Conservation (phyloP, 2,329 filamentous ascomycete genomes). For the Paraphaeosphaeria minitans region DNA sequence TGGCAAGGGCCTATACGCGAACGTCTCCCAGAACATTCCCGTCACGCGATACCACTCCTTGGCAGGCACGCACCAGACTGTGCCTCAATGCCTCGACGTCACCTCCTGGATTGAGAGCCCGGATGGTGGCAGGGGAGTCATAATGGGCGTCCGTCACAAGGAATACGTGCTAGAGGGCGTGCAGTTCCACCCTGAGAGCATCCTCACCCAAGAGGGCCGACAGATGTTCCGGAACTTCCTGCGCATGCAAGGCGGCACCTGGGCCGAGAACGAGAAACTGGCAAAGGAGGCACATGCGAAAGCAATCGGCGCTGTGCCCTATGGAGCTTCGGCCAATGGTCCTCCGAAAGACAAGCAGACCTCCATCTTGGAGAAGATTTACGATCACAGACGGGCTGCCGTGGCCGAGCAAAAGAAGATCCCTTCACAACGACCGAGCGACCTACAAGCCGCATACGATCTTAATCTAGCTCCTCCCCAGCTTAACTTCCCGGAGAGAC, state of each 20-base stretch:
- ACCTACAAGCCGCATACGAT: conserved; percentile 85
- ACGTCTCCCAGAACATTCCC: conserved; percentile 77
- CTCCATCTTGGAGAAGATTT: conserved; percentile 91
- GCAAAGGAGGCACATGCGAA: conserved; percentile 41
- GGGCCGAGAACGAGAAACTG: conserved; percentile 75
- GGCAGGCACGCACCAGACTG: conserved; percentile 84
- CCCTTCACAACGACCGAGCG: conserved; percentile 80
- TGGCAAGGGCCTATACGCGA: conserved; percentile 85
- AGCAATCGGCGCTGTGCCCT: conserved; percentile 39
- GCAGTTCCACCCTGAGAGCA: conserved; percentile 97
- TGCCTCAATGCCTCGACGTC: conserved; percentile 85
- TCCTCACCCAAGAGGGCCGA: conserved; percentile 86
- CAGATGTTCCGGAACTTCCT: conserved; percentile 93
- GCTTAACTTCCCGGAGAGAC: conserved; percentile 76
- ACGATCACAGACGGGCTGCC: conserved; percentile 74
- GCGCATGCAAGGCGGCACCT: conserved; percentile 84
- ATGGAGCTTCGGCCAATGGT: conserved; percentile 28
- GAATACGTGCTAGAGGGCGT: conserved; percentile 91
- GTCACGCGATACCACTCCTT: conserved; percentile 97
- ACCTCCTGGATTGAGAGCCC: conserved; percentile 85
- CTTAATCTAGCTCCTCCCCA: conserved; percentile 83
- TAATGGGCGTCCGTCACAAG: conserved; percentile 97
- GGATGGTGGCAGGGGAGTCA: conserved; percentile 80
- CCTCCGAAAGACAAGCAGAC: conserved; percentile 64
- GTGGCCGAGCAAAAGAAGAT: conserved; percentile 83